A percentile compares a stretch with the other conserved stretches of the same genome.
Conservation (phyloP, 2,329 filamentous ascomycete genomes). For the Colletotrichum eremochloae region DNA sequence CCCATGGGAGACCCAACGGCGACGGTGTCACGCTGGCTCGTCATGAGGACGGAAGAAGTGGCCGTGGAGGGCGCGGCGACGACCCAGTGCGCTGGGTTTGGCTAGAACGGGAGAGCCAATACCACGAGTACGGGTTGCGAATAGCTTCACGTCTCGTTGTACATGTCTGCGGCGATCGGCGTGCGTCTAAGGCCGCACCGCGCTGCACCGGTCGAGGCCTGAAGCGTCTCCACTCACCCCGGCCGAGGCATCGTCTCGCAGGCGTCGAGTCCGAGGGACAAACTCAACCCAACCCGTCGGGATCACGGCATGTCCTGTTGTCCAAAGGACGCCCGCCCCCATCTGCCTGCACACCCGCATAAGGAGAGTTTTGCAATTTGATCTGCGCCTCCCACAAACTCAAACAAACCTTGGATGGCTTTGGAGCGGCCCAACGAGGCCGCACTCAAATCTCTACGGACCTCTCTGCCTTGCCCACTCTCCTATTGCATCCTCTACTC, state of each 20-base stretch:
- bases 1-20: background rate
- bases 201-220: background rate
- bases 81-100: background rate
- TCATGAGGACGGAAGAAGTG: background rate
- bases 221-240: background rate
- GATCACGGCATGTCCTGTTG: background rate
- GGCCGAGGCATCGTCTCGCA: background rate
- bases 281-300: background rate
- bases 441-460: background rate
- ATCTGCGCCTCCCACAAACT: background rate
- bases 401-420: background rate
- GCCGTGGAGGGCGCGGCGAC: background rate
- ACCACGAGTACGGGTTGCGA: background rate
- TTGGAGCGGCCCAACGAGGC: background rate
- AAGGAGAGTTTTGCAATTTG: background rate
- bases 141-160: background rate
- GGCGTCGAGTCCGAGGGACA: background rate
- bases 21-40: background rate
- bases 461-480: background rate
- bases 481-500: background rate
- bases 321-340: background rate
- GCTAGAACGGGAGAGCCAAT: background rate
- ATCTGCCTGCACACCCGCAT: background rate
- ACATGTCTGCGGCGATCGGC: background rate
- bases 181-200: background rate